Base-by-base conservation (phyloP, 1,284 basidiomycete species). In the Apiotrichum sp. region DNA sequence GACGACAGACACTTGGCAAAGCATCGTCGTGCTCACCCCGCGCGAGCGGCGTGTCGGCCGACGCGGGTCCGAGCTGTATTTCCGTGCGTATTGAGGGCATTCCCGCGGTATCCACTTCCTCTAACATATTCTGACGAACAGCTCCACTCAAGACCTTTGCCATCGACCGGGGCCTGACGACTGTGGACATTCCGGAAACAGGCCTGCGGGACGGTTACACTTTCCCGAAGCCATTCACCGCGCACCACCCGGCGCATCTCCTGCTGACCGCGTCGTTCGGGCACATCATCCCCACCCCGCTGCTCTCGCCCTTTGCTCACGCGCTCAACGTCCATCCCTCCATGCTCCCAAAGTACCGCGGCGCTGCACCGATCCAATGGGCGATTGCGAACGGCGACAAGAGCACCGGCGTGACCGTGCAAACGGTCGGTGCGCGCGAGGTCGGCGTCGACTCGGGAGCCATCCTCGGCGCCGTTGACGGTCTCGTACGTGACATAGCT, bases 311-410 rank as follows among this genome's bases (percentile, higher is more conserved):
- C 33, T 96, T 96, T 65, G 73, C 77, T 1, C 82, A 84, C 51
- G 78, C 86, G n/a, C 78, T 98, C 43, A 97, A 98, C 68, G 83
- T 98, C 4, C 95, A 98, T 67, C 93, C 93, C 0, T 95, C 91
- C 16, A 77, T 93, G 0, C 80, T 98, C 29, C 95, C 93, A 0
- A 76, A 80, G n/a, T 91, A 91, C 73, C 83, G 93, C 31, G 95
- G 95, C 0, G 86, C 95, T 0, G 89, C 93, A 1, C 95, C 93
- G 0, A 88, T 98, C 39, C 95, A 98, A 71, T 89, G 86, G 73
- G 82, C 87, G 0, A 79, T 98, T 40, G 77, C 86, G 6, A 82
- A 85, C 55, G 81, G 81, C 1, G 82, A 83, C 50, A 62, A 69
- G 11, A 78, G 81, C 56, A 86, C 86, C 1, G 89, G 86, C 0